These are phyloP conservation scores for Aplosporella prunicola DNA, from an alignment of 2,329 filamentous ascomycete genomes.

Conservation along the genomic window DNA sequence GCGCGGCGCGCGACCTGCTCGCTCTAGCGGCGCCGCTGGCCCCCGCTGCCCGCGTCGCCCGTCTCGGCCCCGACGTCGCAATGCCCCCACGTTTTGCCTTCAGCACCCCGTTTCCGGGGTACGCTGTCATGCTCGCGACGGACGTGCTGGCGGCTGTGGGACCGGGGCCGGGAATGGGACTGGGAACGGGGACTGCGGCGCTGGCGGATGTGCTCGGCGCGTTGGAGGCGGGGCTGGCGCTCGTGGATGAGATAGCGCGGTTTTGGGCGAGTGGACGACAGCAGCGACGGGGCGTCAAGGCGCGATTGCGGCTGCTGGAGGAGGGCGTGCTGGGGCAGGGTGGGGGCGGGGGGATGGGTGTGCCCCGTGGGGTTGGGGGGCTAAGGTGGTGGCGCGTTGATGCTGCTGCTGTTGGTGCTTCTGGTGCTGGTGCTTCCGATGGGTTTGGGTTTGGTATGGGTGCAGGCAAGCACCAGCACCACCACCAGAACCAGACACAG, in stretches of 20 bases:
- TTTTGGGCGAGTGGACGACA: constrained; percentile 52
- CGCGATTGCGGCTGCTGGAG: constrained; percentile 37
- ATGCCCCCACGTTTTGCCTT: no score
- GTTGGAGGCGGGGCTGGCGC: constrained; percentile 43
- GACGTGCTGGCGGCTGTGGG: constrained; percentile 58
- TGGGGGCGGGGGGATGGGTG: no score
- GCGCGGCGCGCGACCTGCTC: constrained; percentile 21
- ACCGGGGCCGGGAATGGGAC: constrained; percentile 9
- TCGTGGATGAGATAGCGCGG: constrained; percentile 46
- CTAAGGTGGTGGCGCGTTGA: no score
- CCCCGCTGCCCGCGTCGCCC: constrained; percentile 19
- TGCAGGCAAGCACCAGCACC: neutral
- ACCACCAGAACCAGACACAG: neutral
- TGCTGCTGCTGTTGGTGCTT: no score
- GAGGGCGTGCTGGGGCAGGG: constrained; percentile 31
- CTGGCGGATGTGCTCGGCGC: constrained; percentile 45
- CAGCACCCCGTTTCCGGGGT: constrained; percentile 54
- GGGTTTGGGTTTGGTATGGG: no score
- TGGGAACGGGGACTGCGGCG: constrained; percentile 33
- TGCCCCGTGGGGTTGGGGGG: neutral
- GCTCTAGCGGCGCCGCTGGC: constrained; percentile 26
- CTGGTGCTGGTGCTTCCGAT: no score
- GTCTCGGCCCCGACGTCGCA: constrained; percentile 21
- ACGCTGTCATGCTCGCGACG: constrained; percentile 52
- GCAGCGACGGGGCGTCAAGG: constrained; percentile 42